Percentiles rank a stretch among this genome's conserved stretches.
Conservation (phyloP, 164 flowering plant species). For the grape (Vitis vinifera) region DNA sequence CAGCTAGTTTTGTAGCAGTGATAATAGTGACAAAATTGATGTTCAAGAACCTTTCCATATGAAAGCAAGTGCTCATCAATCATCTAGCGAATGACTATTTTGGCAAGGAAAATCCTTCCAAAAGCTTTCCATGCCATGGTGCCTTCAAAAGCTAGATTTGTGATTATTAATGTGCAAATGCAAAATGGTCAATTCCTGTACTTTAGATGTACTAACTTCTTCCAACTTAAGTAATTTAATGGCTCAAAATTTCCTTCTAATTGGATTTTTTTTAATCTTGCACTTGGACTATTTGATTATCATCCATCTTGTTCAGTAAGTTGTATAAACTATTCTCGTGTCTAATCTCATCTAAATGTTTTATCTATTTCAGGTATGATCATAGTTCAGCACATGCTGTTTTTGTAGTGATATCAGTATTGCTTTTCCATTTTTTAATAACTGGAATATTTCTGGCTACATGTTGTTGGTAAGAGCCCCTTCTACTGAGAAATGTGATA, state of each 20-base stretch:
- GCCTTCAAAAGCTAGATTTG: not conserved
- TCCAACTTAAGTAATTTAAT: not conserved
- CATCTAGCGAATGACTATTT: not conserved
- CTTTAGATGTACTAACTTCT: not conserved
- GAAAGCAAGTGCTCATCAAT: not conserved
- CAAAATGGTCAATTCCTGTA: not conserved
- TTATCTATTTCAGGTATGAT: slow-evolving; percentile 70
- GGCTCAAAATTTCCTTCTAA: not conserved
- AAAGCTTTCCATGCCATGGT: not conserved
- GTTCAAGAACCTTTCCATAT: not conserved
- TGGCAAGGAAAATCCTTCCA: not conserved
- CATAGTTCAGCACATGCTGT: slow-evolving; percentile 77
- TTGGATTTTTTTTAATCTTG: not conserved
- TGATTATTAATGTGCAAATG: not conserved
- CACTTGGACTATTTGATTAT: not conserved
- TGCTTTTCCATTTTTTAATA: slow-evolving; percentile 76
- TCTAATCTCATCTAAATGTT: not conserved
- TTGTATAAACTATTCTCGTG: not conserved
- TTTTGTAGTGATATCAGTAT: slow-evolving; percentile 72
- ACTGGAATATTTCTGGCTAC: slow-evolving; percentile 80
- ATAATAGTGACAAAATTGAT: not conserved
- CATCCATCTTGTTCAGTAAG: not conserved
- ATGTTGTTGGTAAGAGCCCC: slow-evolving; percentile 74
- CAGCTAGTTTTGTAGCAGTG: too few species aligned
- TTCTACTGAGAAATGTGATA: slow-evolving; percentile 2